phyloP scores from a whole-genome alignment of 1,139 yeast species.

The Kurtzmaniella quercitrusa region DNA sequence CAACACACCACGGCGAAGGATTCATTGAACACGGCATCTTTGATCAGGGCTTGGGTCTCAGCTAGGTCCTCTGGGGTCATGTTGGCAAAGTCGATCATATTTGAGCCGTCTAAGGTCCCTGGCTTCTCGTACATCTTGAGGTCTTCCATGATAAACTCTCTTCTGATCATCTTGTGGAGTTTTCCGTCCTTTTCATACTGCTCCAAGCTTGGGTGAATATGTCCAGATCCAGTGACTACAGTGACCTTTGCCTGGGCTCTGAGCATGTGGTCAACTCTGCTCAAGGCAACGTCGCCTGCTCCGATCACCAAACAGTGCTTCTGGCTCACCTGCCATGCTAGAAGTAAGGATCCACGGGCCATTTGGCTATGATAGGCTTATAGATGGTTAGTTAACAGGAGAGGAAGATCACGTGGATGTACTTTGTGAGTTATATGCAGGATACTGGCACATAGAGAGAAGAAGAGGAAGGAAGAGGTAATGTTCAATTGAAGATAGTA shows the following conservation, averaged over 20 bases:
- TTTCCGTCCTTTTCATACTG: slow-evolving; percentile 38
- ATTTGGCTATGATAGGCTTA: too few species aligned
- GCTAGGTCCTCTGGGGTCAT: slow-evolving; percentile 16
- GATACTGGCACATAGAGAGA: too few species aligned
- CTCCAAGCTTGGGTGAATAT: slow-evolving; percentile 41
- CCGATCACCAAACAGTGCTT: slow-evolving; percentile 73
- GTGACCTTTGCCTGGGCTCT: slow-evolving; percentile 70
- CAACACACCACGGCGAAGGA: slow-evolving; percentile 66
- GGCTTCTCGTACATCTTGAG: slow-evolving; percentile 44
- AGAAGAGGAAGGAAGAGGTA: too few species aligned
- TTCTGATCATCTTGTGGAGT: slow-evolving; percentile 33
- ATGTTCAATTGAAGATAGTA: too few species aligned
- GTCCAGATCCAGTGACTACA: slow-evolving; percentile 51
- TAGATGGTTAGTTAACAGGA: too few species aligned
- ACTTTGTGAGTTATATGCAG: too few species aligned
- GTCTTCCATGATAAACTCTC: slow-evolving; percentile 43
- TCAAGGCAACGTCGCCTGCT: slow-evolving; percentile 77
- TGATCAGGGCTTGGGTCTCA: slow-evolving; percentile 27
- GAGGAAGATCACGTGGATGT: too few species aligned
- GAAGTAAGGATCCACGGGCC: slow-evolving; percentile 52
- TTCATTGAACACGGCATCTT: slow-evolving; percentile 27
- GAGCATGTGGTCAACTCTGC: slow-evolving; percentile 62
- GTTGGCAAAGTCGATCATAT: slow-evolving; percentile 5
- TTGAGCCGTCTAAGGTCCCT: slow-evolving; percentile 3
- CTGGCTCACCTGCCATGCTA: slow-evolving; percentile 69